phyloP scores from a whole-genome alignment of 2,329 filamentous ascomycete genomes.

The Pezicula rhizophila region DNA sequence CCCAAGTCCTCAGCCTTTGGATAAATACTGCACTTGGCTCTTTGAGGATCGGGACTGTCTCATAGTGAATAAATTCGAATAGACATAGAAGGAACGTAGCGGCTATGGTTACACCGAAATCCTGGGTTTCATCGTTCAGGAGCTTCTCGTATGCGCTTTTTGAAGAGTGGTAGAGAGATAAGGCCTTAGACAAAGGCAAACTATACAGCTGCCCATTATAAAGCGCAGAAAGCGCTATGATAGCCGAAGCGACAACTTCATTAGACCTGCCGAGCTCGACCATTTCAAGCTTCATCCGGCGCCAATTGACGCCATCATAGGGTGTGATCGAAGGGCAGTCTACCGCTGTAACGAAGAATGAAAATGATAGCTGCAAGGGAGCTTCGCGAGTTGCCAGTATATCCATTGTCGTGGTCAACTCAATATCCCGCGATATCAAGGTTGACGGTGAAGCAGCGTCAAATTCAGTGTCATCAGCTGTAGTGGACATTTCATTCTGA shows the following conservation, averaged over 20 bases:
- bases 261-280: conserved; percentile 3
- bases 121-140: neutral
- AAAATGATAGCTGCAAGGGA: conserved; percentile 5
- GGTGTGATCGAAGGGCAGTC: conserved; percentile 14
- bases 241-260: conserved; percentile 2
- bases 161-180: conserved; percentile 4
- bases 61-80: conserved; percentile 9
- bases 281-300: conserved; percentile 6
- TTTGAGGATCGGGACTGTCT: conserved; percentile 4
- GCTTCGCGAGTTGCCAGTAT: conserved; percentile 6
- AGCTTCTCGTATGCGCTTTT: neutral
- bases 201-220: conserved; percentile 9
- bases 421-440: conserved; percentile 16
- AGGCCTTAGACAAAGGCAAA: conserved; percentile 7
- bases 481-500: too few species aligned
- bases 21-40: conserved; percentile 5
- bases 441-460: too few species aligned
- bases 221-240: conserved; percentile 10
- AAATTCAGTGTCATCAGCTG: too few species aligned
- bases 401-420: conserved; percentile 18
- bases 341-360: conserved; percentile 13
- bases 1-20: neutral
- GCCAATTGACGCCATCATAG: conserved; percentile 16
- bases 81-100: conserved; percentile 12
- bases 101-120: conserved; percentile 4